These are phyloP conservation scores for Globisporangium abappressorium DNA, from an alignment of 352 stramenopile genomes.

Conservation along the genomic window DNA sequence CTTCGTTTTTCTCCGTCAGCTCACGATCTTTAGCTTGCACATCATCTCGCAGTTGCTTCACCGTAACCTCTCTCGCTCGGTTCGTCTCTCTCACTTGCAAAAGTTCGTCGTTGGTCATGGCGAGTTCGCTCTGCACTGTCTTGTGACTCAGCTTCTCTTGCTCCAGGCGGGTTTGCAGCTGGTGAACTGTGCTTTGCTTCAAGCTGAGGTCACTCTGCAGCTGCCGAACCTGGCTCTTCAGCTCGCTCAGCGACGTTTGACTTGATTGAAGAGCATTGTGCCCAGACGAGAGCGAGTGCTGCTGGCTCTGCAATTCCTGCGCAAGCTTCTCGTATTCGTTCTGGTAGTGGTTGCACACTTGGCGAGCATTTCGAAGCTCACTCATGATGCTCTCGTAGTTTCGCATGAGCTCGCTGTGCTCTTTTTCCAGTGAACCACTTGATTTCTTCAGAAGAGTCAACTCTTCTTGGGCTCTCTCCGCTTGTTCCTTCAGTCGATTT, in stretches of 20 bases:
- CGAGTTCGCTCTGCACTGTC: slow-evolving; percentile 50
- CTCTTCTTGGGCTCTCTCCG: slow-evolving; percentile 48
- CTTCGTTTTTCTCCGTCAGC: slow-evolving; percentile 65
- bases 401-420: slow-evolving; percentile 44
- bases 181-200: slow-evolving; percentile 43
- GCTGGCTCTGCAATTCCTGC: slow-evolving; percentile 53
- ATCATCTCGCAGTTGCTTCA: slow-evolving; percentile 60
- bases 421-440: slow-evolving; percentile 42
- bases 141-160: slow-evolving; percentile 61
- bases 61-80: slow-evolving; percentile 45
- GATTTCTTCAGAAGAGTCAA: slow-evolving; percentile 28
- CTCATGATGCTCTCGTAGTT: slow-evolving; percentile 51
- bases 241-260: slow-evolving; percentile 48
- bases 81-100: slow-evolving; percentile 52
- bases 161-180: slow-evolving; percentile 62
- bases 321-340: slow-evolving; percentile 74
- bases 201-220: slow-evolving; percentile 63
- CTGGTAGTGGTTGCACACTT: slow-evolving; percentile 67
- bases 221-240: slow-evolving; percentile 59
- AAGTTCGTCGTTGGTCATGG: slow-evolving; percentile 58
- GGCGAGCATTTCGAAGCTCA: slow-evolving; percentile 57
- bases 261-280: slow-evolving; percentile 52
- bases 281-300: slow-evolving; percentile 56
- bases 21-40: slow-evolving; percentile 49
- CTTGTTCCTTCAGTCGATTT: slow-evolving; percentile 49